These are phyloP conservation scores for Trichaptum fuscoviolaceum DNA, from an alignment of 768 basidiomycete species.

Conservation along the genomic window DNA sequence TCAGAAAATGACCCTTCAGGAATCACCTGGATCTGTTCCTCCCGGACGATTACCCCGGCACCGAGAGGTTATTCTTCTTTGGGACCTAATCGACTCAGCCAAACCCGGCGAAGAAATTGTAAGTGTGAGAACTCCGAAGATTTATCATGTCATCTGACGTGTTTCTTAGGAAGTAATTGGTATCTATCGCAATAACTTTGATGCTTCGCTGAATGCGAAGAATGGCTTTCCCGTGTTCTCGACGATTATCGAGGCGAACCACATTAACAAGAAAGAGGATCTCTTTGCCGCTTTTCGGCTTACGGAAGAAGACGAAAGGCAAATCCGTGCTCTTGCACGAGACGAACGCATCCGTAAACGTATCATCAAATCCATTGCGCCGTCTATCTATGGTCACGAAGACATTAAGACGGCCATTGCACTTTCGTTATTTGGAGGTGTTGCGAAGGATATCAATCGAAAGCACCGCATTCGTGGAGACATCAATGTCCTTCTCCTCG, in stretches of 20 bases:
- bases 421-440: slow-evolving; percentile 90
- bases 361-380: slow-evolving; percentile 97
- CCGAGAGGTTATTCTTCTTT: slow-evolving; percentile 92
- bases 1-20: slow-evolving; percentile 97
- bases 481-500: slow-evolving; percentile 93
- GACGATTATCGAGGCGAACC: slow-evolving; percentile 96
- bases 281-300: slow-evolving; percentile 97
- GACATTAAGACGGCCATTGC: slow-evolving; percentile 98
- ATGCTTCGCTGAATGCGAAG: slow-evolving; percentile 95
- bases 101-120: slow-evolving; percentile 99
- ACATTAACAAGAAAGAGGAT: slow-evolving; percentile 99
- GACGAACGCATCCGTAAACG: slow-evolving; percentile 96
- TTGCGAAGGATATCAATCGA: slow-evolving; percentile 92
- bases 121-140: slow-evolving; percentile 26
- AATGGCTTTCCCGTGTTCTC: slow-evolving; percentile 99
- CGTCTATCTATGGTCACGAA: slow-evolving; percentile 98
- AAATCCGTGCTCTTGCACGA: slow-evolving; percentile 79
- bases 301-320: slow-evolving; percentile 94
- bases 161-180: slow-evolving; percentile 85
- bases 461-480: slow-evolving; percentile 97
- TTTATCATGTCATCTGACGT: slow-evolving; percentile 10
- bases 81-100: slow-evolving; percentile 97
- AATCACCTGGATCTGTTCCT: slow-evolving; percentile 96
- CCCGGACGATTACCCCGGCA: slow-evolving; percentile 96
- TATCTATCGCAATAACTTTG: slow-evolving; percentile 98